These are phyloP conservation scores for Linum lewisii DNA, from an alignment of 345 rosid species.

Conservation along the genomic window DNA sequence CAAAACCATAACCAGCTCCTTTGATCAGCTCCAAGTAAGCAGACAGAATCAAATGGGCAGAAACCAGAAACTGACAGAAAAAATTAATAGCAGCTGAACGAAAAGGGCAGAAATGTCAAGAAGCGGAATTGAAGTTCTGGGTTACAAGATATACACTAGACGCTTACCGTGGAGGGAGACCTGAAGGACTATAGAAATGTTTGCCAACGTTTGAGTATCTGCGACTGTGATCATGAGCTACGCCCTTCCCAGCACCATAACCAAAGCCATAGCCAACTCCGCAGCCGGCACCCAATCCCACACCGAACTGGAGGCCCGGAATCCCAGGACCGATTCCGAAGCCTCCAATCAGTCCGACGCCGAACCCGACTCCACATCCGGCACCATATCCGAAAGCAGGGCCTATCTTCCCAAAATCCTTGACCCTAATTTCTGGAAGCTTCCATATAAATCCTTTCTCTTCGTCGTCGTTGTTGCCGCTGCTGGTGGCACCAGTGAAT, in stretches of 20 bases:
- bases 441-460: conserved; percentile 63
- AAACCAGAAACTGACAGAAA: too few relatives aligned
- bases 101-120: not conserved
- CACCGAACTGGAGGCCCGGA: conserved; percentile 71
- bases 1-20: not conserved
- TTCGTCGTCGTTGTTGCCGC: conserved; percentile 17
- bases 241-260: conserved; percentile 69
- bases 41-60: too few relatives aligned
- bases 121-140: not conserved
- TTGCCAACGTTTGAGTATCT: conserved; percentile 46
- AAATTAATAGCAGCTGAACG: not conserved
- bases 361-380: conserved; percentile 84
- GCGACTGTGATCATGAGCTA: conserved; percentile 44
- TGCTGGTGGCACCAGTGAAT: conserved; percentile 5
- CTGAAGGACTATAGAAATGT: conserved; percentile 18
- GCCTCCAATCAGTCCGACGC: conserved; percentile 78
- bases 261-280: conserved; percentile 88
- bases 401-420: conserved; percentile 59
- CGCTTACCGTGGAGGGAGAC: conserved; percentile 43
- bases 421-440: conserved; percentile 57
- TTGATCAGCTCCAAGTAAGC: not conserved
- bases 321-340: conserved; percentile 75
- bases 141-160: not conserved
- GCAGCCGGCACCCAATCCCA: conserved; percentile 79
- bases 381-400: conserved; percentile 78